phyloP scores from a whole-genome alignment of 169 alveolate species.

The Plasmodium relictum region DNA sequence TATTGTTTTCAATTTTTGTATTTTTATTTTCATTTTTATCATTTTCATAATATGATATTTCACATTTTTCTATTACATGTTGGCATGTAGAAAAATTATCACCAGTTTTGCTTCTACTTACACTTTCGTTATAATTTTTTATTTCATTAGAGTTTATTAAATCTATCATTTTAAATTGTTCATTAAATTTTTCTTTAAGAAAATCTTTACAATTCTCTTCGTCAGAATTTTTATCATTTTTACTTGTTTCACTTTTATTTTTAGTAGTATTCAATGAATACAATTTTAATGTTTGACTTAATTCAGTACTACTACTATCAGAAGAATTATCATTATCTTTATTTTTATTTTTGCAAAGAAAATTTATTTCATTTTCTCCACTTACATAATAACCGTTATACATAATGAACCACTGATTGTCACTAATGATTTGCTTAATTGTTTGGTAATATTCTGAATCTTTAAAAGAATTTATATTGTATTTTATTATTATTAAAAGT shows the following conservation, averaged over 20 bases:
- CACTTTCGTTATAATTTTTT: too few species aligned
- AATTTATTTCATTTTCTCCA: conserved; percentile 8
- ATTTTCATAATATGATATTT: too few species aligned
- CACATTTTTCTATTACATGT: too few species aligned
- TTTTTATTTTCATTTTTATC: too few species aligned
- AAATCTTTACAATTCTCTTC: too few species aligned
- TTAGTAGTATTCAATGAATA: neutral
- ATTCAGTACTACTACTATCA: neutral
- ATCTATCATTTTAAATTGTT: too few species aligned
- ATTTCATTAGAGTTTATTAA: too few species aligned
- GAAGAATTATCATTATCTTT: neutral
- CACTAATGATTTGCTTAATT: conserved; percentile 40
- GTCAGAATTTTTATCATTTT: too few species aligned
- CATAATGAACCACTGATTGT: conserved; percentile 43
- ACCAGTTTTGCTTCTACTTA: too few species aligned
- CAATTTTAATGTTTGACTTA: neutral
- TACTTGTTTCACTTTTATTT: neutral
- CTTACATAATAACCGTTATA: conserved; percentile 10
- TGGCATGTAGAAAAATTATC: neutral
- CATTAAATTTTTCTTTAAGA: too few species aligned
- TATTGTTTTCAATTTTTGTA: too few species aligned
- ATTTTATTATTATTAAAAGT: conserved; percentile 29
- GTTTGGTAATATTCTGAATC: conserved; percentile 46
- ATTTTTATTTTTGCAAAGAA: conserved; percentile 18
- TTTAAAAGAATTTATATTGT: conserved; percentile 31